Percentiles rank a stretch among this genome's conserved stretches.
These are phyloP conservation scores for Mycena citricolor DNA, from an alignment of 1,284 basidiomycete genomes.

Conservation along the genomic window DNA sequence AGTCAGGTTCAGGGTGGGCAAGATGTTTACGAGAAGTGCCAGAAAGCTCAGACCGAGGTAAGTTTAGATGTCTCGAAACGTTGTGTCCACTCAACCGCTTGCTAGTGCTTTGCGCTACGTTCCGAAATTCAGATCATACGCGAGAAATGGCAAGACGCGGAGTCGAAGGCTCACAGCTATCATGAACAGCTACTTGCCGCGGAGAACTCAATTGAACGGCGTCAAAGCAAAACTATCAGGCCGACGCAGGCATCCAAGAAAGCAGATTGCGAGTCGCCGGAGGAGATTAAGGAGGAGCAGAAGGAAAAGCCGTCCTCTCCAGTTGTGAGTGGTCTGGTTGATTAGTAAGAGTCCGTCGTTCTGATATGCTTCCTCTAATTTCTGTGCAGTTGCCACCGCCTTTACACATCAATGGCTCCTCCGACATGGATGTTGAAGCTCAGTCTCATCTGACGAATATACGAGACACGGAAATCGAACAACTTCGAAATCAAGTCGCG, in stretches of 20 bases:
- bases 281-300: constrained; percentile 45
- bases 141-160: constrained; percentile 54
- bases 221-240: constrained; percentile 62
- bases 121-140: constrained; percentile 64
- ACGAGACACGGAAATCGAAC: constrained; percentile 43
- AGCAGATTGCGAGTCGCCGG: constrained; percentile 26
- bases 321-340: constrained; percentile 66
- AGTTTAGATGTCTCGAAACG: constrained; percentile 12
- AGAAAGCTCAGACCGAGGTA: constrained; percentile 64
- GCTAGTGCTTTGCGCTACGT: constrained; percentile 55
- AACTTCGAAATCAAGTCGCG: constrained; percentile 46
- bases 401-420: constrained; percentile 31
- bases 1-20: constrained; percentile 35
- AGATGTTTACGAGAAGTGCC: constrained; percentile 44
- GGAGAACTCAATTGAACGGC: constrained; percentile 73
- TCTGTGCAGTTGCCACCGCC: constrained; percentile 35
- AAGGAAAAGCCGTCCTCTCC: constrained; percentile 58
- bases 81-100: constrained; percentile 23
- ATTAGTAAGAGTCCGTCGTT: constrained; percentile 60
- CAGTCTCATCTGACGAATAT: constrained; percentile 33
- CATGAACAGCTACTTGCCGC: constrained; percentile 59
- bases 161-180: constrained; percentile 54
- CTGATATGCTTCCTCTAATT: constrained; percentile 43
- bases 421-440: constrained; percentile 24
- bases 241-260: constrained; percentile 37